Base-by-base conservation (phyloP, 1,284 basidiomycete genomes). In the Inonotus obliquus region DNA sequence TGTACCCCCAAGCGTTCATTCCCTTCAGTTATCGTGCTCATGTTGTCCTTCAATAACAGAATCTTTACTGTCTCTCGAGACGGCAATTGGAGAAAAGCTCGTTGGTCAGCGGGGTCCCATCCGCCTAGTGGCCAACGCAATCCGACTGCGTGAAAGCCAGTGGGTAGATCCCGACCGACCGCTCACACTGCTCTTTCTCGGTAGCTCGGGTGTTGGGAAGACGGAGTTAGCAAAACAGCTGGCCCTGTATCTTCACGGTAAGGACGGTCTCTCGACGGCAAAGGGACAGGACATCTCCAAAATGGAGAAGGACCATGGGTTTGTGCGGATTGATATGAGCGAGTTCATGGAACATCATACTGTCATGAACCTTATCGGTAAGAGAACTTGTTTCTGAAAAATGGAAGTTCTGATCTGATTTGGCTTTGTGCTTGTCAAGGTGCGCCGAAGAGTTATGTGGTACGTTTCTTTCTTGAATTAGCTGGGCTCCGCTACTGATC, bases 171-270 rank as follows among this genome's bases (percentile, higher is more conserved):
- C 61, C 6, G 61, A 62, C 27, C 29, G 61, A 21, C 61, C 61
- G 4, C 61, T 62, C 25, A 56, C 57, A 4, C 51, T 62, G 54
- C 61, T 62, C 27, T 62, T 62, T 37, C 56, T 62, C 19, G 61
- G 61, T 7, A 62, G 61, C 56, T 62, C 61, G 10, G 61, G 61
- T 19, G 61, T 62, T 19, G 61, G 55, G 1, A 62, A 62, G 19
- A 62, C 61, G 32, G 61, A 62, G 51, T 55, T 62, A 21, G 61
- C 55, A 32, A 62, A 62, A 38, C 55, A 62, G 47, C 44, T 62
- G 17, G 49, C 61, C 0, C 44, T 57, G 21, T 56, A 57, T 37
- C 13, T 62, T 9, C 47, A 62, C 35, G 55, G 61, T 14, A 54
- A 54, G 45, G 38, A 56, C 7, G 47, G 47, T 4, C 23, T 47